Base-by-base conservation (phyloP, 2,329 filamentous ascomycete species). In the Pseudogymnoascus sp. region DNA sequence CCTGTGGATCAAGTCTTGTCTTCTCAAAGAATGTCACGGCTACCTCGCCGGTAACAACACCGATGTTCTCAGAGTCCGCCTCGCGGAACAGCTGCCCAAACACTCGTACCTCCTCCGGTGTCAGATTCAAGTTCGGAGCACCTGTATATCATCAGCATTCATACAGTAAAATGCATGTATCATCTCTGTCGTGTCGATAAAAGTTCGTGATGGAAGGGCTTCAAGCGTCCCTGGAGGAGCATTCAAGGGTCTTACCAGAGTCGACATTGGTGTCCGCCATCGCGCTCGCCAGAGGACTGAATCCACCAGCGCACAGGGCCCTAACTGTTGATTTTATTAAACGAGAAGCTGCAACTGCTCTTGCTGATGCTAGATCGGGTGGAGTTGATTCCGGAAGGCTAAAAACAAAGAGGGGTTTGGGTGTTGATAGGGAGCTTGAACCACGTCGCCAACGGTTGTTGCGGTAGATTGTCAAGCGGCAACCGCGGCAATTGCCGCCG, bases 21-120 rank as follows among this genome's bases (percentile, higher is more conserved):
- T 95, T 95, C 77, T 97, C 93, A 74, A 99, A 99, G 81, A 99
- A 97, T 75, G 92, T 91, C 75, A 99, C 93, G 64, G 95, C 95
- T 66, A 96, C 84, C 77, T 99, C 95, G 76, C 95, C 95, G 16
- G 95, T 97, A 35, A 99, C 91, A 67, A 97, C 92, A 63, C 93
- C 92, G 64, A 96, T 88, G 74, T 86, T 89, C 70, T 97, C 95
- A 65, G 88, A 89, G 77, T 99, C 95, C 68, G 95, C 95, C 71
- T 92, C 88, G 75, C 90, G 87, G 78, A 99, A 97, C 67, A 99
- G 87, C 76, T 95, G 91, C 70, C 89, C 91, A 76, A 96, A 99
- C 65, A 90, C 86, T 76, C 91, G 89, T 80, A 96, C 97, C 83
- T 99, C 95, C 69, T 97, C 92, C 59, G 90, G 79, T 31, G 87